Conservation (phyloP, 2,329 filamentous ascomycete species). For the Blastomyces percursus region DNA sequence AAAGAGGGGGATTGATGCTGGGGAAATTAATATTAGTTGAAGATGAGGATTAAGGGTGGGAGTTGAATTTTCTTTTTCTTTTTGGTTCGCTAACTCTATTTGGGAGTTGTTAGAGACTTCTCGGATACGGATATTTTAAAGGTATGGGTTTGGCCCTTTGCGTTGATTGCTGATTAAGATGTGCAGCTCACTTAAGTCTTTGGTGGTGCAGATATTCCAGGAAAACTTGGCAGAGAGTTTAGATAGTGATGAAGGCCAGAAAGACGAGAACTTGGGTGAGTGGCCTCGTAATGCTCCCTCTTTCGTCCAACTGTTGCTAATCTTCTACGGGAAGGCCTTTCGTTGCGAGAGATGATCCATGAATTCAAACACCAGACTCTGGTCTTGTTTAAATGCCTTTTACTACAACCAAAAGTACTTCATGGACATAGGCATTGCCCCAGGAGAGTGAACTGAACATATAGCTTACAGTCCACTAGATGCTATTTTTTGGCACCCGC, state of each 20-base stretch:
- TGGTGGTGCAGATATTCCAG: conserved; percentile 57
- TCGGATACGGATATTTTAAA: conserved; percentile 79
- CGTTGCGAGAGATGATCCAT: conserved; percentile 78
- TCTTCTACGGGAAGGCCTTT: conserved; percentile 43
- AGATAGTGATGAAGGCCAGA: conserved; percentile 56
- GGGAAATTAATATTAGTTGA: neutral
- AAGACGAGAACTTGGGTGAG: conserved; percentile 78
- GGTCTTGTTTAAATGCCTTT: conserved; percentile 82
- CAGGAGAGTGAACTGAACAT: neutral
- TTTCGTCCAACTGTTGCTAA: conserved; percentile 2
- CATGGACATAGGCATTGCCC: neutral
- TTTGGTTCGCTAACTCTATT: neutral
- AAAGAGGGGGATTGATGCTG: neutral
- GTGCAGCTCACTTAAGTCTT: conserved; percentile 18
- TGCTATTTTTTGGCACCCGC: conserved; percentile 96
- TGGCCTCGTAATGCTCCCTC: neutral
- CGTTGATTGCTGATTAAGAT: neutral
- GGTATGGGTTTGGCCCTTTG: conserved; percentile 28
- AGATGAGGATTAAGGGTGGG: neutral
- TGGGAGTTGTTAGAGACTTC: conserved; percentile 52
- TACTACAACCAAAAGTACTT: conserved; percentile 82
- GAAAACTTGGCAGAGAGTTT: conserved; percentile 61
- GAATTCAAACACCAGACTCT: conserved; percentile 93
- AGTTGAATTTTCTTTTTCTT: neutral
- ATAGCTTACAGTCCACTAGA: conserved; percentile 43